A percentile compares a stretch with the other conserved stretches of the same genome.
Evolutionary conservation across 306 rosid species (phyloP).

Genomic region (Quercus cerris): DNA sequence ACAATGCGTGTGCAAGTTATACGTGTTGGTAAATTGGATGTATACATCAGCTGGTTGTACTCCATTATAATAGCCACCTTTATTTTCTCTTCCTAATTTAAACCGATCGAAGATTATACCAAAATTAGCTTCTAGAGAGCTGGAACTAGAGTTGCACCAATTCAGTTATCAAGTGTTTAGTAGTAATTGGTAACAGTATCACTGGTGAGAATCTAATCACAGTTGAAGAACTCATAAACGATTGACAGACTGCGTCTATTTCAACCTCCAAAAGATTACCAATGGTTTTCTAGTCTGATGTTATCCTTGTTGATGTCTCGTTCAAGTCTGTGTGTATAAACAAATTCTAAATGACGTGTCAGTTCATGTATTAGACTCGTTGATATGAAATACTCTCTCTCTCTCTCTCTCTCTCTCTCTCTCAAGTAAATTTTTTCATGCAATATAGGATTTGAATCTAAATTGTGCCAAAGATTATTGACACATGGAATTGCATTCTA

Average conservation of each 20-base stretch:
- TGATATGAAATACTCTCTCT: neutral
- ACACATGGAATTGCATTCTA: no score
- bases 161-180: neutral
- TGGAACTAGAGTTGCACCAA: neutral
- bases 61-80: neutral
- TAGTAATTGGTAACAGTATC: neutral
- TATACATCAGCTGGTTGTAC: constrained; percentile 12
- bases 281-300: neutral
- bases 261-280: no score
- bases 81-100: neutral
- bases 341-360: neutral
- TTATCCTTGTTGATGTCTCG: neutral
- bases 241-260: neutral
- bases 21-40: constrained; percentile 14
- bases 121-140: neutral
- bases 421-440: no score
- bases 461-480: no score
- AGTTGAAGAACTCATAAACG: neutral
- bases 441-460: no score
- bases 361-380: neutral
- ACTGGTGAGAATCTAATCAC: neutral
- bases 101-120: constrained; percentile 2
- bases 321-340: neutral
- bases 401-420: no score
- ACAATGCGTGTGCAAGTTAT: neutral